A percentile compares a stretch with the other conserved stretches of the same genome.
phyloP scores from a whole-genome alignment of 1,284 basidiomycete genomes.

The Pyrrhoderma noxium region DNA sequence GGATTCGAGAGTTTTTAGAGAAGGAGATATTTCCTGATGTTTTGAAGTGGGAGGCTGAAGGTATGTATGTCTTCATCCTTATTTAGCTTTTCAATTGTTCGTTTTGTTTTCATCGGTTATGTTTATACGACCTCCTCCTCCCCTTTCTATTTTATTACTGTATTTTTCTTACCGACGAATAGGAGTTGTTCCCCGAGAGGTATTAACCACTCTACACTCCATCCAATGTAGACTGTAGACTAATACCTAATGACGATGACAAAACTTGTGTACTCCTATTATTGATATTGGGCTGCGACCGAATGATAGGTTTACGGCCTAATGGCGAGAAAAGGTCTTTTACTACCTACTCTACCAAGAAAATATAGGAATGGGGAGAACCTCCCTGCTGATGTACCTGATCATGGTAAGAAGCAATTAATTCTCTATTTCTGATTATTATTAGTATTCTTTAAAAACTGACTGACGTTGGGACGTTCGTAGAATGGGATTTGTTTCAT shows the following conservation, averaged over 20 bases:
- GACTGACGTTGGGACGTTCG: too few relatives aligned
- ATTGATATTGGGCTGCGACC: too few relatives aligned
- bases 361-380: constrained; percentile 14
- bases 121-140: too few relatives aligned
- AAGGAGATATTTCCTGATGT: constrained; percentile 18
- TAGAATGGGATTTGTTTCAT: constrained; percentile 20
- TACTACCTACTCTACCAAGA: constrained; percentile 15
- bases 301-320: constrained; percentile 14
- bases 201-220: too few relatives aligned
- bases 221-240: too few relatives aligned
- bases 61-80: constrained; percentile 2
- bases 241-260: too few relatives aligned
- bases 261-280: too few relatives aligned
- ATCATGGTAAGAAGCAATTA: constrained; percentile 9
- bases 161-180: neutral
- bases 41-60: constrained; percentile 19
- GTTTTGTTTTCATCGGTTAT: too few relatives aligned
- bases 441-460: too few relatives aligned
- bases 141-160: too few relatives aligned
- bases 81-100: neutral
- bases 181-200: constrained; percentile 3
- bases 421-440: neutral
- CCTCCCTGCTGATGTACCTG: constrained; percentile 11
- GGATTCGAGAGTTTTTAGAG: constrained; percentile 12
- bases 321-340: constrained; percentile 11